Evolutionary conservation across 139 green algal species (phyloP), one percentile per base, ranked within the genome.

Genomic region (Closterium sp.): DNA sequence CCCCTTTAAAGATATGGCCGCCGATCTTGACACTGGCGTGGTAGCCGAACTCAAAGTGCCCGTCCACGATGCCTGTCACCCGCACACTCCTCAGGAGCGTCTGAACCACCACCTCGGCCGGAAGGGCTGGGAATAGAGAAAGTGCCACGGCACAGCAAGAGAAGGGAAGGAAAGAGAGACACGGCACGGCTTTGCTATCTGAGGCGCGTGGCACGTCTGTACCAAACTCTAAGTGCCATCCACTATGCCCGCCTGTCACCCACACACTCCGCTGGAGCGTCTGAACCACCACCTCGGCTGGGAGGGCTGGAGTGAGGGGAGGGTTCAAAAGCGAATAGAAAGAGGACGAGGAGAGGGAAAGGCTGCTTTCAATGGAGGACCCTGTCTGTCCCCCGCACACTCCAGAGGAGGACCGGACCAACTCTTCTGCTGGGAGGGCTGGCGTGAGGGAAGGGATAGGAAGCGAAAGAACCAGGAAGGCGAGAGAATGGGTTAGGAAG

Each of bases 1-100:
- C 84, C 5, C 90, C 90, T 28, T 92, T 92, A 88, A 92, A 92
- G 84, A 90, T 85, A 30, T 92, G 84, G 16, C 90, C 90, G 43
- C 33, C 84, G 25, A 92, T 84, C 25, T 91, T 91, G 4, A 92
- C 90, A 84, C 32, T 55, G 33, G 90, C 90, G 43, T 92, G 90
- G 43, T 92, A 92, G 28, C 90, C 90, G n/a, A 92, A 89, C 43
- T 92, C 90, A 32, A 90, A 90, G 34, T 84, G 28, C 34, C 90
- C 90, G 43, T 92, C 90, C 30, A 83, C 90, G 1, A 90, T 33
- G 31, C 84, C 90, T 1, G 84, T 92, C n/a, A 92, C 33, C n/a
- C 64, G 30, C n/a, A 92, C 84, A 33, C 84, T 90, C 84, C 91
- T 92, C 1, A 90, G 84, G 7, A 92, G 34, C 3, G 90, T 90